phyloP scores from a whole-genome alignment of 441 rosid genomes.

The Biscutella laevigata region DNA sequence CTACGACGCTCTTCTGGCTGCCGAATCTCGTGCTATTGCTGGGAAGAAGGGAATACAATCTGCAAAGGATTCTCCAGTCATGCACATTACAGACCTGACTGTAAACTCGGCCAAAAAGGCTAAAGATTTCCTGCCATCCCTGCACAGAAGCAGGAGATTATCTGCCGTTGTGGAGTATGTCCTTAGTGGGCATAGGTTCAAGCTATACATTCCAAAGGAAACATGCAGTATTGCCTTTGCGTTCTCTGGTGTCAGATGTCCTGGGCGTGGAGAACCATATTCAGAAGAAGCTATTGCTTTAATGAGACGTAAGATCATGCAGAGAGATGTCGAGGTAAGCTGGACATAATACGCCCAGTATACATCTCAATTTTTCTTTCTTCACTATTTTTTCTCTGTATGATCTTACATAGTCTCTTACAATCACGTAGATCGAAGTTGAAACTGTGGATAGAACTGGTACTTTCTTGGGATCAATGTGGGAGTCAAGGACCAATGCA shows the following conservation, averaged over 20 bases:
- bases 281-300: conserved; percentile 90
- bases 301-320: conserved; percentile 93
- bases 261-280: conserved; percentile 84
- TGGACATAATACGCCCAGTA: neutral
- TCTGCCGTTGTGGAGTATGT: conserved; percentile 93
- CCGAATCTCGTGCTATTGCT: conserved; percentile 73
- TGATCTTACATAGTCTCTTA: conserved; percentile 3
- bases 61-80: conserved; percentile 61
- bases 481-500: conserved; percentile 77
- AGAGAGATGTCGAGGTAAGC: conserved; percentile 91
- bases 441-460: conserved; percentile 94
- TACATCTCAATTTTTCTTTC: conserved; percentile 8
- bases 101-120: conserved; percentile 73
- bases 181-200: conserved; percentile 95
- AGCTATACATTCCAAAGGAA: conserved; percentile 86
- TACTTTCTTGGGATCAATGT: conserved; percentile 89
- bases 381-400: conserved; percentile 2
- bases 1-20: conserved; percentile 84
- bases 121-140: conserved; percentile 77
- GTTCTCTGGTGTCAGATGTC: conserved; percentile 96
- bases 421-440: conserved; percentile 58
- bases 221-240: conserved; percentile 93
- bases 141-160: conserved; percentile 61
- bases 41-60: conserved; percentile 80
- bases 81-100: conserved; percentile 76